A percentile compares a stretch with the other conserved stretches of the same genome.
Evolutionary conservation across 2,329 filamentous ascomycete genomes (phyloP).

Genomic region (Fusarium tuaranense): DNA sequence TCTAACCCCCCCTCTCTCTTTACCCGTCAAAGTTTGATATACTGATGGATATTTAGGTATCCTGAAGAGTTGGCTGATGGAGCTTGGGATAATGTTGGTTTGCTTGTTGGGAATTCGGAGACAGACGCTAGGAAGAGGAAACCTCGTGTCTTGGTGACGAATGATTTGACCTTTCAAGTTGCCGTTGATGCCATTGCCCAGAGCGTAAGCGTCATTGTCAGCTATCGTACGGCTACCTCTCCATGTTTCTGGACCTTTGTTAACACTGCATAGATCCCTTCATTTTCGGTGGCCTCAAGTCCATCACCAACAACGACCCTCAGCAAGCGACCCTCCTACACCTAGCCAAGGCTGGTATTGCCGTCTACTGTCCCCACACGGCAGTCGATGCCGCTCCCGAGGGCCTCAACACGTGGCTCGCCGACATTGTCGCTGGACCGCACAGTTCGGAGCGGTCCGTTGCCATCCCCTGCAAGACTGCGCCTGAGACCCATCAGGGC

Average conservation of each 20-base stretch:
- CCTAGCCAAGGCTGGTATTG: constrained; percentile 87
- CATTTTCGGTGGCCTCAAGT: constrained; percentile 94
- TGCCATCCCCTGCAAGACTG: constrained; percentile 57
- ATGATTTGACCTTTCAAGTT: constrained; percentile 90
- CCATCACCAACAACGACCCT: constrained; percentile 83
- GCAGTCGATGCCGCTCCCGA: constrained; percentile 88
- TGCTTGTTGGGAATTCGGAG: constrained; percentile 68
- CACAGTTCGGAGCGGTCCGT: constrained; percentile 55
- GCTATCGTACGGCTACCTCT: constrained; percentile 76
- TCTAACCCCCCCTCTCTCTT: not conserved
- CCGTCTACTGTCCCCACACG: constrained; percentile 96
- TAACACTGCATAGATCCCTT: constrained; percentile 77
- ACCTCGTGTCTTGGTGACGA: constrained; percentile 70
- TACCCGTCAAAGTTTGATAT: not conserved
- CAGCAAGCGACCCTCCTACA: constrained; percentile 89
- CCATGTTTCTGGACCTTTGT: not conserved
- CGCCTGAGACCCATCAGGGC: constrained; percentile 58
- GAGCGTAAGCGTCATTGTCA: constrained; percentile 82
- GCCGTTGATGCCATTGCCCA: constrained; percentile 88
- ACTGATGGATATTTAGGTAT: constrained; percentile 68
- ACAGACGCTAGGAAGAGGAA: constrained; percentile 44
- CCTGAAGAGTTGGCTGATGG: constrained; percentile 90
- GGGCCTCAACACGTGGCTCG: constrained; percentile 94
- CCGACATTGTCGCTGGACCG: constrained; percentile 79
- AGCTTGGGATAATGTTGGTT: constrained; percentile 96